Base-by-base conservation (phyloP, 331 rosid species). In the Ulmus americana region DNA sequence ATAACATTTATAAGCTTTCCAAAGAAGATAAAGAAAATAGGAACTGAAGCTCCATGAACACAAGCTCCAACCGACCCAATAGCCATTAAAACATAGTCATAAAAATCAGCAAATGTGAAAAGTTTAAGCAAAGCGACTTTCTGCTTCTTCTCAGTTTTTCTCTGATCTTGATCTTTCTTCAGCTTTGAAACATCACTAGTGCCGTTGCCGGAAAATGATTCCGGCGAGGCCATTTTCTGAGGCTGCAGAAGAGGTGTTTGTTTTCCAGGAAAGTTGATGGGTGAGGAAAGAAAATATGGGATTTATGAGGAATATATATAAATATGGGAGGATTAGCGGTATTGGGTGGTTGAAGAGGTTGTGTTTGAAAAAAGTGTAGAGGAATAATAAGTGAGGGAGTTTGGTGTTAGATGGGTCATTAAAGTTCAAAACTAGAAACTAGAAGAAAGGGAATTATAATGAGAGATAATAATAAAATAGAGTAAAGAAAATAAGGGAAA, bases 11-110 rank as follows among this genome's bases (percentile, higher is more conserved):
- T 91, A 77, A 91, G 51, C 70, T 88, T 83, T 35, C 97, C 97
- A 63, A 91, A 91, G 86, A 83, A 91, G 66, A 91, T 83, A 56
- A 91, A 91, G 84, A 91, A 91, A 59, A 91, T 77, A 3, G 97
- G 97, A 12, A 88, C 90, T 10, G 97, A 86, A 70, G 95, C 96
- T 2, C 97, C 97, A 66, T 91, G 97, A 66, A 88, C 15, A 60
- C 85, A 78, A 44, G 97, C 97, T n/a, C 97, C 97, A 39, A 88
- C 35, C 10, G 95, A 88, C 39, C 96, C 97, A 61, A 85, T 0
- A 1, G 59, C 65, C 96, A 91, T 91, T 13, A 91, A 63, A 4
- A 88, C 57, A 54, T 46, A 86, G 66, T 91, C 97, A 74, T 84
- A 84, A 3, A 73, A 80, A 63, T 91, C 96, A 38, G 97, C 97